Base-by-base conservation (phyloP, 208 protist genomes). In the Acanthamoeba culbertsoni region DNA sequence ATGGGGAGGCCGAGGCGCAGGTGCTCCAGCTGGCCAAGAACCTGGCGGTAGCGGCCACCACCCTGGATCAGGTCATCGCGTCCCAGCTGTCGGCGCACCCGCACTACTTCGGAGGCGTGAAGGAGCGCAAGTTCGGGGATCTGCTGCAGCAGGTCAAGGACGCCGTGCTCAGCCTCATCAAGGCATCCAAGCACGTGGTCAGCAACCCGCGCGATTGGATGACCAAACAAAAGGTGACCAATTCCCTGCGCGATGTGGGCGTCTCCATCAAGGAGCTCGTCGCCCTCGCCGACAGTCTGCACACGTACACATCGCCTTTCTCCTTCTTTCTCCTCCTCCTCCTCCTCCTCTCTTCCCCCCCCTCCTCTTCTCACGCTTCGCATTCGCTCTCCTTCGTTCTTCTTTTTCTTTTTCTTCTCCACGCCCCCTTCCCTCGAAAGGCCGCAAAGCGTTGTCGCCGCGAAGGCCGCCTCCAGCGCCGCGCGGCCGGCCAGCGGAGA, bases 171-270 rank as follows among this genome's bases (percentile, higher is more conserved):
- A 59, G 33, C 31, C 75, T 86, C 23, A 86, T 86, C 75, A 86
- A 86, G 33, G 75, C 46, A 8, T 62, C 46, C 45, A 86, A 86
- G 33, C 75, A 86, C 46, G 75, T 59, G 14, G 75, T 86, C 75
- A 86, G 75, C 75, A 86, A 86, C 48, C 75, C 75, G 18, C 48
- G 75, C 46, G 75, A 86, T 55, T 86, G 43, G 43, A 86, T 86
- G 75, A 86, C 75, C 33, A 86, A 86, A 26, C 75, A 86, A 40
- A 86, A 86, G 75, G 75, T 86, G 8, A 62, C 75, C 6, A 86
- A 86, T 43, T 86, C 75, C 28, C 45, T 86, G 43, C 4, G 48
- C 7, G 43, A 53, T n/a, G 75, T 86, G n/a, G 40, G 75, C 75
- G 48, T 86, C 16, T 53, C 75, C 37, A 86, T 86, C 35, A 86